Conservation (phyloP, 352 stramenopile species). For the Globisporangium nagaii region DNA sequence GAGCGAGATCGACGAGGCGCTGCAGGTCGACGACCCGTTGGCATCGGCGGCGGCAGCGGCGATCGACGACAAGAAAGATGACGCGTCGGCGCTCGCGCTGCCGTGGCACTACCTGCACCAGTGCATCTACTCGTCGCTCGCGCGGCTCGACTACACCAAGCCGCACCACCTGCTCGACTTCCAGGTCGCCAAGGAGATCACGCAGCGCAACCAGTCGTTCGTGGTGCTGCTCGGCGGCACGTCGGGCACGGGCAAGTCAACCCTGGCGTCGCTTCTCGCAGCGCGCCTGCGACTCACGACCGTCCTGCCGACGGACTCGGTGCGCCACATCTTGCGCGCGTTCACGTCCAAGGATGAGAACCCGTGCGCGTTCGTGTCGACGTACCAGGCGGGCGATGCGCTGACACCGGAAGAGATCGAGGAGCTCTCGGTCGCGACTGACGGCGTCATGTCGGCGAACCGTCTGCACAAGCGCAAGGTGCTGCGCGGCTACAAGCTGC, state of each 20-base stretch:
- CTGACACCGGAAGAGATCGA: slow-evolving; percentile 43
- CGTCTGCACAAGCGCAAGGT: slow-evolving; percentile 80
- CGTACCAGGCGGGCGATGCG: slow-evolving; percentile 83
- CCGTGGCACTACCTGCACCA: slow-evolving; percentile 77
- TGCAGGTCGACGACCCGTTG: no score
- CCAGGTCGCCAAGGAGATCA: slow-evolving; percentile 82
- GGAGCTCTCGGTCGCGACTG: slow-evolving; percentile 25
- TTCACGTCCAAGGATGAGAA: slow-evolving; percentile 81
- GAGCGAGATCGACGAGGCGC: no score
- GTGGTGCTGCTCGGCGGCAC: slow-evolving; percentile 83
- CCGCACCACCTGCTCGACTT: slow-evolving; percentile 82
- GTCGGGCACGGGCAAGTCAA: slow-evolving; percentile 83
- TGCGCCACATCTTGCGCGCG: slow-evolving; percentile 74
- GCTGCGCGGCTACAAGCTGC: slow-evolving; percentile 76
- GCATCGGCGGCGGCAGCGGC: no score
- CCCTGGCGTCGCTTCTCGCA: slow-evolving; percentile 71
- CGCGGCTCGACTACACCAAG: slow-evolving; percentile 80
- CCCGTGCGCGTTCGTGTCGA: slow-evolving; percentile 81
- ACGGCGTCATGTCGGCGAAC: slow-evolving; percentile 55
- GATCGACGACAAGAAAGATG: background rate
- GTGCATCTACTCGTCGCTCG: slow-evolving; percentile 76
- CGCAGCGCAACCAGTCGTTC: slow-evolving; percentile 81
- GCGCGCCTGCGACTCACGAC: slow-evolving; percentile 76
- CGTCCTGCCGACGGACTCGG: slow-evolving; percentile 79
- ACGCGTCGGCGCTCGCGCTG: slow-evolving; percentile 16